Evolutionary conservation across 2,329 filamentous ascomycete genomes (phyloP).

Genomic region (Penicillium crustosum): DNA sequence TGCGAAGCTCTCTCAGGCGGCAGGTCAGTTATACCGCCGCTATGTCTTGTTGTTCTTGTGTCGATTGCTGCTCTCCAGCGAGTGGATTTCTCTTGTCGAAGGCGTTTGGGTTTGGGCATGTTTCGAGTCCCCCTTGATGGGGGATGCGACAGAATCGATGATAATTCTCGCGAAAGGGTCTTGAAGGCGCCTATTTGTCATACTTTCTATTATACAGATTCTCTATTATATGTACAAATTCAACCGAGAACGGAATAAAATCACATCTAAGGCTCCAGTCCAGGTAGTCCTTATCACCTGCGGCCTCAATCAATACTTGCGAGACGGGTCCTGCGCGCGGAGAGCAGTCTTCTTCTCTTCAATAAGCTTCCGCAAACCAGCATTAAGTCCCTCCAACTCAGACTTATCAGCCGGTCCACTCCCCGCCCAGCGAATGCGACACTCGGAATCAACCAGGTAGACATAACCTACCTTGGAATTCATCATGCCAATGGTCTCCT

Average conservation of each 20-base stretch:
- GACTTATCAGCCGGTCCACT: slow-evolving; percentile 54
- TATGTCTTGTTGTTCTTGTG: slow-evolving; percentile 13
- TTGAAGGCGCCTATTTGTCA: slow-evolving; percentile 15
- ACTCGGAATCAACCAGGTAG: slow-evolving; percentile 83
- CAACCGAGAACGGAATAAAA: slow-evolving; percentile 20
- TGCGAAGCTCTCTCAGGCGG: not conserved
- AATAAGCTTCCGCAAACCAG: slow-evolving; percentile 43
- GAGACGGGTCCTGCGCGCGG: slow-evolving; percentile 23
- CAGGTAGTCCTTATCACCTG: slow-evolving; percentile 1
- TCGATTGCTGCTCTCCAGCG: slow-evolving; percentile 19
- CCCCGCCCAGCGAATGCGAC: slow-evolving; percentile 90
- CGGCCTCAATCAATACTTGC: slow-evolving; percentile 18
- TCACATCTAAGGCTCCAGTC: slow-evolving; percentile 6
- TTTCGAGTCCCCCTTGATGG: slow-evolving; percentile 11
- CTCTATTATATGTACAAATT: slow-evolving; percentile 30
- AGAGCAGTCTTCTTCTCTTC: slow-evolving; percentile 37
- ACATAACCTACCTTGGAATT: slow-evolving; percentile 94
- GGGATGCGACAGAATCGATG: slow-evolving; percentile 13
- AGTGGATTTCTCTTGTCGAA: slow-evolving; percentile 14
- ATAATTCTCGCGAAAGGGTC: slow-evolving; percentile 18
- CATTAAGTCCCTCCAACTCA: slow-evolving; percentile 46
- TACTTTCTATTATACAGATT: slow-evolving; percentile 28
- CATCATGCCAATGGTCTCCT: slow-evolving; percentile 65
- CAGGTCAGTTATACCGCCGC: slow-evolving; percentile 4
- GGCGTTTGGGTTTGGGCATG: slow-evolving; percentile 23